phyloP scores from a whole-genome alignment of 495 filamentous ascomycete species.

The Penicillium bialowiezense region DNA sequence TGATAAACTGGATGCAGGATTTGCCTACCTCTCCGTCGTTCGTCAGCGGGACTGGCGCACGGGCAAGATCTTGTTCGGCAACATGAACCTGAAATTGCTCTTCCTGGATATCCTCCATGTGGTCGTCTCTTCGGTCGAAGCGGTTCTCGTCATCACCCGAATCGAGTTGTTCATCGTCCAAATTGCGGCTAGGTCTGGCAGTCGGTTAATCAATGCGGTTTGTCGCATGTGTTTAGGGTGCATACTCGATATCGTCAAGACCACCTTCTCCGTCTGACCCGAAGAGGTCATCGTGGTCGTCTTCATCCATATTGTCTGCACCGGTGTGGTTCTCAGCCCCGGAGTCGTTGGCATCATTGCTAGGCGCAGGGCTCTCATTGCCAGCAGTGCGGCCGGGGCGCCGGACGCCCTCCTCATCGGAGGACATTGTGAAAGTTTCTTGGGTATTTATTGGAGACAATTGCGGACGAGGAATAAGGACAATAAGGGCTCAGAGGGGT shows the following conservation, averaged over 20 bases:
- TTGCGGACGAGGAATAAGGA: too few species aligned
- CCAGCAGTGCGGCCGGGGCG: constrained; percentile 34
- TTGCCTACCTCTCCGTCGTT: constrained; percentile 60
- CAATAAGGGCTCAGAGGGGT: not conserved
- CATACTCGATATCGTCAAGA: constrained; percentile 38
- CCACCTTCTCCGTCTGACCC: constrained; percentile 52
- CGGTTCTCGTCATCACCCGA: constrained; percentile 73
- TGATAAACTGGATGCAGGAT: not conserved
- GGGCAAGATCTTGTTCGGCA: constrained; percentile 57
- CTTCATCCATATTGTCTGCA: constrained; percentile 43
- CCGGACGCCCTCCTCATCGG: constrained; percentile 43
- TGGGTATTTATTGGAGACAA: not conserved
- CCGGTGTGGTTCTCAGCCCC: constrained; percentile 22
- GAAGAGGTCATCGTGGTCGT: constrained; percentile 64
- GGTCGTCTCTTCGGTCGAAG: constrained; percentile 46
- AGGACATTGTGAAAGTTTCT: constrained; percentile 32
- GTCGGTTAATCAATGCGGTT: constrained; percentile 24
- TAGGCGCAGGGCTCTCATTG: constrained; percentile 30
- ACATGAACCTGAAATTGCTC: constrained; percentile 51
- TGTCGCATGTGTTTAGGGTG: constrained; percentile 14
- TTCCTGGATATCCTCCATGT: constrained; percentile 45
- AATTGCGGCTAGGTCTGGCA: constrained; percentile 50
- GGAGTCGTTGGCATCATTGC: constrained; percentile 22
- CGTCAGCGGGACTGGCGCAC: constrained; percentile 67
- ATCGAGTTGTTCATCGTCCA: constrained; percentile 73